Evolutionary conservation across 345 rosid genomes (phyloP).

Genomic region (Eucalyptus pauciflora): DNA sequence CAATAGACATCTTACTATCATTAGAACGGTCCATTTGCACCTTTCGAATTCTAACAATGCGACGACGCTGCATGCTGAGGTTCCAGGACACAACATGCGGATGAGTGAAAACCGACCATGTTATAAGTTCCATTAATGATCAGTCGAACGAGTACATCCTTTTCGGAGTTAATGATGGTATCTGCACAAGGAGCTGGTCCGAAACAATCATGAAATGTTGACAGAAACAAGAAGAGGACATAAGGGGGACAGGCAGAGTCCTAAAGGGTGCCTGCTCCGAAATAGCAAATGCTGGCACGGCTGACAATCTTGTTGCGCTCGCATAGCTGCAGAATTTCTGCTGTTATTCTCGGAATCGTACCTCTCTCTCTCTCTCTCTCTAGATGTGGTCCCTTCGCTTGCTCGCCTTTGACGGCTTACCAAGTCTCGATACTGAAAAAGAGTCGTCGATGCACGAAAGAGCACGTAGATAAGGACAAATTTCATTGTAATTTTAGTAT

Average conservation of each 20-base stretch:
- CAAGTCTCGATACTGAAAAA: background rate
- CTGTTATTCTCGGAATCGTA: background rate
- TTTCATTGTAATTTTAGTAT: background rate
- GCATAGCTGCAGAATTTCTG: background rate
- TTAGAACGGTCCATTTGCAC: background rate
- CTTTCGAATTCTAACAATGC: background rate
- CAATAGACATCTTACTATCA: background rate
- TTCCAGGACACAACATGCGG: background rate
- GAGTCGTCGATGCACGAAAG: background rate
- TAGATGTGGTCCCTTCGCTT: background rate
- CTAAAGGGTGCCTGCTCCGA: background rate
- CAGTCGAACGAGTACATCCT: background rate
- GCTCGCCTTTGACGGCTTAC: background rate
- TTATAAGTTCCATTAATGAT: fast-evolving
- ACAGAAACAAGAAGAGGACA: background rate
- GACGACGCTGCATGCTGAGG: background rate
- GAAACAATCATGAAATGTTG: background rate
- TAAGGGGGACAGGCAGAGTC: background rate
- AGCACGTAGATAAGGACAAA: background rate
- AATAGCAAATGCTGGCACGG: background rate
- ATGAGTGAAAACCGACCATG: background rate
- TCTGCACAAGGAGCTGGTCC: background rate
- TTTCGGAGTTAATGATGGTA: background rate
- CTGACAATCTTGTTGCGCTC: background rate
- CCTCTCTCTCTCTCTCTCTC: background rate